Conservation (phyloP, 2,329 filamentous ascomycete species). For the Waltergamsia citrina region DNA sequence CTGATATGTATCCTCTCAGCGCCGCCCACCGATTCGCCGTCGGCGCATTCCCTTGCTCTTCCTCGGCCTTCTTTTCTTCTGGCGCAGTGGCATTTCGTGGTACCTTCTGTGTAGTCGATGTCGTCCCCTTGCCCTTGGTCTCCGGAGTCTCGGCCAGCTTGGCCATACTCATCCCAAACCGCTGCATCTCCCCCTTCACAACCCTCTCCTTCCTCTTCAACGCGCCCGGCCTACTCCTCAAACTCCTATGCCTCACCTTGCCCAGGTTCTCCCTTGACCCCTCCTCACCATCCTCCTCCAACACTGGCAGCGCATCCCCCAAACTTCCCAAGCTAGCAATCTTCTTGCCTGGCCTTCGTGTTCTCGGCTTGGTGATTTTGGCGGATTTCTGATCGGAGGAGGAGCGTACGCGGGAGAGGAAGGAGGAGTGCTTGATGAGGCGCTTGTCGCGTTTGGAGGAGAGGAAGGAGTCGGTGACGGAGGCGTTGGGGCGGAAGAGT, state of each 20-base stretch:
- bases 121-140: no score
- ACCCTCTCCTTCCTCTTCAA: slow-evolving; percentile 76
- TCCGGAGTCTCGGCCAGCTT: slow-evolving; percentile 45
- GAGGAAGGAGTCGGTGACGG: slow-evolving; percentile 49
- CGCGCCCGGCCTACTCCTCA: slow-evolving; percentile 68
- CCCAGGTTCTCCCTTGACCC: slow-evolving; percentile 27
- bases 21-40: slow-evolving; percentile 67
- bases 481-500: slow-evolving; percentile 39
- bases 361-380: slow-evolving; percentile 14
- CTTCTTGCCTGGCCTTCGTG: slow-evolving; percentile 61
- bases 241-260: slow-evolving; percentile 63
- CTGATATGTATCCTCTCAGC: slow-evolving; percentile 71
- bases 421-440: slow-evolving; percentile 68
- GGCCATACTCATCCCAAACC: slow-evolving; percentile 78
- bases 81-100: neutral
- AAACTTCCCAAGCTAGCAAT: slow-evolving; percentile 68
- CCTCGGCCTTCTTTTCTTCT: slow-evolving; percentile 3
- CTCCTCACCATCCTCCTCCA: slow-evolving; percentile 33
- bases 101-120: slow-evolving; percentile 7
- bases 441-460: slow-evolving; percentile 78
- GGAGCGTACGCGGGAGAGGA: slow-evolving; percentile 58
- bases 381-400: no score
- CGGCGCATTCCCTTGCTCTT: slow-evolving; percentile 9
- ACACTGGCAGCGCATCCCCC: slow-evolving; percentile 68
- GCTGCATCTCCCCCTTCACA: slow-evolving; percentile 69